A percentile compares a stretch with the other conserved stretches of the same genome.
Conservation (phyloP, 169 alveolate genomes). For the Besnoitia besnoiti region DNA sequence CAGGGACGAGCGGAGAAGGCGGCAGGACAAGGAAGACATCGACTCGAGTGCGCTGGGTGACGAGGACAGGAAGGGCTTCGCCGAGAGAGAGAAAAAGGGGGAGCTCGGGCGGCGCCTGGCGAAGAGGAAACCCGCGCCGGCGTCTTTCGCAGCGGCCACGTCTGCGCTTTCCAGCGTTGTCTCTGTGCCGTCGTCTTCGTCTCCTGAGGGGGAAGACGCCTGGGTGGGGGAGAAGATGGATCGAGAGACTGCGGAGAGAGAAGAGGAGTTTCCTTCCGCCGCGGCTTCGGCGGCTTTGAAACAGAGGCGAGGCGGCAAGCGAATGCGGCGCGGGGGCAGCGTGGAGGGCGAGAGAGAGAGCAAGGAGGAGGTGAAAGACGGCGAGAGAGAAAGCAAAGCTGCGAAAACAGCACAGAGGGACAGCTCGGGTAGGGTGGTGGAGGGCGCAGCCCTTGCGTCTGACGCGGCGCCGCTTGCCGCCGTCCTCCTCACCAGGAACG, state of each 20-base stretch:
- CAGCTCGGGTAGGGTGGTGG: not conserved
- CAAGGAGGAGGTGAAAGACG: not conserved
- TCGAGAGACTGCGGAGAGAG: not conserved
- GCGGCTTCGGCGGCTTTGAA: not conserved
- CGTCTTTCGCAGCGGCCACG: too few relatives aligned
- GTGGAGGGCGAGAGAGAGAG: not conserved
- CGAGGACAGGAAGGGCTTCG: not conserved
- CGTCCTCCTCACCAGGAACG: not conserved
- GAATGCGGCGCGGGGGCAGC: not conserved
- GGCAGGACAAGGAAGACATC: too few relatives aligned
- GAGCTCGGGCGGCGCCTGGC: not conserved
- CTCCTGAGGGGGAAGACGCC: not conserved
- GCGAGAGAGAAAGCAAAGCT: not conserved
- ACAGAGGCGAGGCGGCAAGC: not conserved
- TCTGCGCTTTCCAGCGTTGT: not conserved
- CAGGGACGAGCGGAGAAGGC: too few relatives aligned
- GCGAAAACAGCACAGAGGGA: not conserved
- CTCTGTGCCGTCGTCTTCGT: not conserved
- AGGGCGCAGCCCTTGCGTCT: too few relatives aligned
- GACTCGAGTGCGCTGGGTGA: too few relatives aligned
- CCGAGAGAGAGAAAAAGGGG: not conserved
- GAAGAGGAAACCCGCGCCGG: not conserved
- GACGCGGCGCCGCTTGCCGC: too few relatives aligned
- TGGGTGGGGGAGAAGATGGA: not conserved
- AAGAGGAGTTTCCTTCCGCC: not conserved